Evolutionary conservation across 441 rosid species (phyloP).

Genomic region (Macaranga tanarius): DNA sequence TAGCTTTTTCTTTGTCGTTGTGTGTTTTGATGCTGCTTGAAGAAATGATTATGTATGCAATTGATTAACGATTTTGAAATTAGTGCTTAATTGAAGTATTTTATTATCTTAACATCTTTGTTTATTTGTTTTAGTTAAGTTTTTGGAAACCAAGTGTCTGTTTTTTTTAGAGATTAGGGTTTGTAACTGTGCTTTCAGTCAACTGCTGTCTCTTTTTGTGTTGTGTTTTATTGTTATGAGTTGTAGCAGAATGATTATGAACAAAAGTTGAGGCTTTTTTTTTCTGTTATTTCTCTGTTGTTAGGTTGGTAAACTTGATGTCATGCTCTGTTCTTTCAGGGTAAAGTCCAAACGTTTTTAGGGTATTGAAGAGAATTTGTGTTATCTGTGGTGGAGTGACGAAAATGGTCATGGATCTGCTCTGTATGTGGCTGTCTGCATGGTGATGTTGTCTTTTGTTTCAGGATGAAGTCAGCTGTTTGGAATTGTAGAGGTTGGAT

Average conservation of each 20-base stretch:
- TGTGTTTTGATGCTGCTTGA: not conserved
- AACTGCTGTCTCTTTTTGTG: not conserved
- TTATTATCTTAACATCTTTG: not conserved
- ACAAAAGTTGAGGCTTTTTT: not conserved
- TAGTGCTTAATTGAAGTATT: not conserved
- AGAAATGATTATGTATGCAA: not conserved
- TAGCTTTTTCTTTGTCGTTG: constrained; percentile 1
- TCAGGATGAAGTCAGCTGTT: constrained; percentile 30
- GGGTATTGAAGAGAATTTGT: constrained; percentile 10
- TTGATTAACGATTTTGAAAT: not conserved
- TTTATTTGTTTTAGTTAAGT: not conserved
- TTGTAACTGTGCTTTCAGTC: constrained; percentile 7
- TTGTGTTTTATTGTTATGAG: not conserved
- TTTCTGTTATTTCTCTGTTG: not conserved
- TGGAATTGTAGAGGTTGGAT: constrained; percentile 32
- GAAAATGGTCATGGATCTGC: constrained; percentile 22
- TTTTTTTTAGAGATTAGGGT: constrained; percentile 30
- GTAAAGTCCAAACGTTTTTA: constrained; percentile 7
- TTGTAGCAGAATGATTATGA: too few species aligned
- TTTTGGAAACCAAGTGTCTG: not conserved
- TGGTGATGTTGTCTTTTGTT: constrained; percentile 17
- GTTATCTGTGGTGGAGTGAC: constrained; percentile 10
- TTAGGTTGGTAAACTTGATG: constrained; percentile 3
- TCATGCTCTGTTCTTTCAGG: constrained; percentile 25
- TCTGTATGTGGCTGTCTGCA: constrained; percentile 6